Evolutionary conservation across 2,329 filamentous ascomycete genomes (phyloP), one percentile per base, ranked within the genome.

Genomic region (Ceratocystis destructans): DNA sequence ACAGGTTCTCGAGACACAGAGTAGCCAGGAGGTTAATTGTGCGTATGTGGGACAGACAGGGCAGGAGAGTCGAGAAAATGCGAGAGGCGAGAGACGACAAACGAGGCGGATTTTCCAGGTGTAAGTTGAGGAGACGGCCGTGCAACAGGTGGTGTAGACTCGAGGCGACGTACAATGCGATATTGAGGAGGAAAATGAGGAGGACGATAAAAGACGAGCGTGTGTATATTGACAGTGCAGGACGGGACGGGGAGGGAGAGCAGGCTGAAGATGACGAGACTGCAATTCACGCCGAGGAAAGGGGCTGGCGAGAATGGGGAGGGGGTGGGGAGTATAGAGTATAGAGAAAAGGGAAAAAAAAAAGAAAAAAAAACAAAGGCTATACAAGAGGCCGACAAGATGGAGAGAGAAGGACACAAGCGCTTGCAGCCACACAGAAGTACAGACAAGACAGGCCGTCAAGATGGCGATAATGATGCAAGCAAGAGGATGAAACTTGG

Each of bases 281-380:
- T 53, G 48, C 48, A 53, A 15, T 6, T 22, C 10, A 25, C 48
- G 20, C n/a, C 46, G 46, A 48, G 17, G 46, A 22, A n/a, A 22
- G 46, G 17, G 46, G 46, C 46, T n/a, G 46, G 3, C 3, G 22
- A 10, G 20, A 53, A 25, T 53, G 25, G 25, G 25, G 48, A 25
- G 48, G 22, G 48, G 20, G 20, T 28, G 22, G 25, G 8, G 46
- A 53, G 15, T 10, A 53, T 5, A 15, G 22, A 25, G 25, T 10
- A 25, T 5, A 53, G 17, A 10, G 46, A 48, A 48, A 41, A 53
- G 41, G 55, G 48, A 12, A 64, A 44, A 48, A 50, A 37, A 41
- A 53, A 55, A 64, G 48, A 12, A 64, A 44, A 48, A 50, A 37
- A 64, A 41, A 46, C n/a, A 8, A 63, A 31, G 37, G 37, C 10